A percentile compares a stretch with the other conserved stretches of the same genome.
Evolutionary conservation across 2,329 filamentous ascomycete species (phyloP).

Genomic region (Beauveria sp.): DNA sequence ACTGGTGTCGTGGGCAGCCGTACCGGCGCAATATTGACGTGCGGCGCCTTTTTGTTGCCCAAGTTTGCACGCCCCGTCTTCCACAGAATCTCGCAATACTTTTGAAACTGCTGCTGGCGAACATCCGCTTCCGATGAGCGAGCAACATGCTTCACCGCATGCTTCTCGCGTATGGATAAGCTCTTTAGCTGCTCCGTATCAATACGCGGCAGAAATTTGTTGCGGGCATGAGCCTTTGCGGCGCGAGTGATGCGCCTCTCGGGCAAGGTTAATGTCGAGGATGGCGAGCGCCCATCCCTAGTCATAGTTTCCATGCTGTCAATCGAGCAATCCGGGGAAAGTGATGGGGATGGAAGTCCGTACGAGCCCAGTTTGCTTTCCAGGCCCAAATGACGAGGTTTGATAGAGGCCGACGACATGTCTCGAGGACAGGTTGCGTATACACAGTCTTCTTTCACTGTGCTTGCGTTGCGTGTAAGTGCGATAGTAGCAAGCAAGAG

Average conservation of each 20-base stretch:
- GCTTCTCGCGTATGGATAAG: neutral
- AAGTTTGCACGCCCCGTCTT: conserved; percentile 14
- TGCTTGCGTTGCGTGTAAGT: neutral
- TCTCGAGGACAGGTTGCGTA: neutral
- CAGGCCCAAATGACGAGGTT: neutral
- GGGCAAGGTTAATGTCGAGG: neutral
- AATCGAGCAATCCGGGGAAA: neutral
- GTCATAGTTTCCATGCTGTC: neutral
- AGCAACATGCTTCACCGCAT: neutral
- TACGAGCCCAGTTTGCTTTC: neutral
- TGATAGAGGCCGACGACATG: neutral
- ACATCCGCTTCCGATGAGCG: conserved; percentile 1
- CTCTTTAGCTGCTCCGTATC: neutral
- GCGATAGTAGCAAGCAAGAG: neutral
- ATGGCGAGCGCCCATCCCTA: too few relatives aligned
- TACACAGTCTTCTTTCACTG: neutral
- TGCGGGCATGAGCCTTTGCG: neutral
- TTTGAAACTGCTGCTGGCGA: conserved; percentile 18
- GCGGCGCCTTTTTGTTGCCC: conserved; percentile 14
- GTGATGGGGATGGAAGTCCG: neutral
- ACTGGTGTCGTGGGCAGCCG: conserved; percentile 14
- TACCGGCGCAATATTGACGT: conserved; percentile 21
- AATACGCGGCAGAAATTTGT: neutral
- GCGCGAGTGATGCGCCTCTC: neutral
- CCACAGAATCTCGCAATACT: conserved; percentile 19